phyloP scores from a whole-genome alignment of 164 flowering plant genomes.

The Magnolia changhungtana region DNA sequence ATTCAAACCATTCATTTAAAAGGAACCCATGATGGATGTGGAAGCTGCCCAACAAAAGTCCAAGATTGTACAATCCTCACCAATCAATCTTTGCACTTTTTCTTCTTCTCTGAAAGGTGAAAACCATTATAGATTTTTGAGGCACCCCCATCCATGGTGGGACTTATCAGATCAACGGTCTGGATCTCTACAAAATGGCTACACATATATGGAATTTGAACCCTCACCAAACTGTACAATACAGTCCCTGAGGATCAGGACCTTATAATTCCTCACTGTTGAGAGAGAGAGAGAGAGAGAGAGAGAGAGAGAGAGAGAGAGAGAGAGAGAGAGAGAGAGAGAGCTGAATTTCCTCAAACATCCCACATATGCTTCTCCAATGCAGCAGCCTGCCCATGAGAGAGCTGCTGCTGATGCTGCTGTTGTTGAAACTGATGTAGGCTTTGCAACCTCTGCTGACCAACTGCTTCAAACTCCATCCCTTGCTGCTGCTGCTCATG shows the following conservation, averaged over 20 bases:
- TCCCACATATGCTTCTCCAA: constrained; percentile 4
- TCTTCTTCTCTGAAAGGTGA: no score
- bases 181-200: background rate
- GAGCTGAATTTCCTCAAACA: background rate
- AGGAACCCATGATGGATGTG: no score
- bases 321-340: background rate
- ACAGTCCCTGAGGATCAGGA: background rate
- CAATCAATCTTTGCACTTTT: no score
- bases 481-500: constrained; percentile 29
- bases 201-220: no score
- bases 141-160: background rate
- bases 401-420: background rate
- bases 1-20: background rate
- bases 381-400: background rate
- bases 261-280: background rate
- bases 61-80: no score
- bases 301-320: no score
- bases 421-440: constrained; percentile 1
- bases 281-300: background rate
- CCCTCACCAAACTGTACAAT: no score
- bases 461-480: constrained; percentile 4
- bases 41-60: no score
- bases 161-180: background rate
- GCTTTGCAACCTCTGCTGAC: background rate
- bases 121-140: background rate